Evolutionary conservation across 139 green algal genomes (phyloP).

Genomic region (Pleodorina starrii): DNA sequence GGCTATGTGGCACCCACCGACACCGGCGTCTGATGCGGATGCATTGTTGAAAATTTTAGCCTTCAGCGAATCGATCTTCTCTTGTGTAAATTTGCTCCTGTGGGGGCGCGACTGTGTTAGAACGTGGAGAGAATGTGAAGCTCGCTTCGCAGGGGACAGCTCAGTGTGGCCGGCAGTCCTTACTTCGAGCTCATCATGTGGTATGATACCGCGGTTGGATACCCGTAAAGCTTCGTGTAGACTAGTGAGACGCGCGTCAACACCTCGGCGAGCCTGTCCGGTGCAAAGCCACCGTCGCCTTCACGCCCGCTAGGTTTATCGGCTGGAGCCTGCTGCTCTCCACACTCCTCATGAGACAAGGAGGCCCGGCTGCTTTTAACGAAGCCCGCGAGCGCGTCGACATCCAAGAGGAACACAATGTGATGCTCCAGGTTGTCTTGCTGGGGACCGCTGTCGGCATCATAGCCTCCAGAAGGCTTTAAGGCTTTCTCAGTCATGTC

Average conservation of each 20-base stretch:
- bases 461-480: neutral
- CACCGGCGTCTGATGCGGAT: neutral
- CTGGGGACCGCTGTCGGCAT: neutral
- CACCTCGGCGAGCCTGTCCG: constrained; percentile 1
- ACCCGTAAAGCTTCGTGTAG: neutral
- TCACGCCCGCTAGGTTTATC: neutral
- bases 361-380: neutral
- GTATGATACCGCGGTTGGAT: neutral
- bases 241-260: constrained; percentile 4
- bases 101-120: neutral
- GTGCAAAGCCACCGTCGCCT: neutral
- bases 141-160: no score
- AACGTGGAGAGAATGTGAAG: no score
- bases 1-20: neutral
- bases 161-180: no score
- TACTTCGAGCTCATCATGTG: constrained; percentile 18
- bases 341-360: no score
- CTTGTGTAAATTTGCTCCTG: constrained; percentile 22
- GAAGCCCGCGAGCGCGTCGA: neutral
- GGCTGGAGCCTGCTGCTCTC: neutral
- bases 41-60: neutral
- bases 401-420: constrained; percentile 14
- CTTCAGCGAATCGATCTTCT: neutral
- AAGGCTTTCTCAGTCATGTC: neutral
- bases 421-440: neutral